phyloP scores from a whole-genome alignment of 2,329 filamentous ascomycete species.

The Thelonectria rubi region DNA sequence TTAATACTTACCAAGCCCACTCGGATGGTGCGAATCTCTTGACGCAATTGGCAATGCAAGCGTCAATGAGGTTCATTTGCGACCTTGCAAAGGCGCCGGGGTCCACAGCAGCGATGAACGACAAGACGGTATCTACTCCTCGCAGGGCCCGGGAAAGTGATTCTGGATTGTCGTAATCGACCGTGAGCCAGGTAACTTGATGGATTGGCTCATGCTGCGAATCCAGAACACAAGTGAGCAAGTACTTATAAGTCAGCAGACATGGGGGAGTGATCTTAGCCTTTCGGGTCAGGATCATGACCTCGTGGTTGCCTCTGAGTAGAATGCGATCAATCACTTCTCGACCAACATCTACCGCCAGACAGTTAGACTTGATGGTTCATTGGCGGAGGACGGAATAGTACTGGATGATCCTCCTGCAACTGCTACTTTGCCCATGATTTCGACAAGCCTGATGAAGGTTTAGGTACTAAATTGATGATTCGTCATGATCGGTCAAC shows the following conservation, averaged over 20 bases:
- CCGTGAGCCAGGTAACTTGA: neutral
- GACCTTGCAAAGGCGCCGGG: neutral
- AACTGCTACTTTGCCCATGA: slow-evolving; percentile 1
- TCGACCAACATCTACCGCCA: neutral
- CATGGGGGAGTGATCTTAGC: neutral
- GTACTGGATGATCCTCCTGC: slow-evolving; percentile 1
- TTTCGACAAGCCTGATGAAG: neutral
- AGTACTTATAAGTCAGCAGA: neutral
- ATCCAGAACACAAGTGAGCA: neutral
- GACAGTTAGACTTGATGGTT: neutral
- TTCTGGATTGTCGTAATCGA: neutral
- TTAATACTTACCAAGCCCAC: neutral
- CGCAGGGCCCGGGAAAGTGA: neutral
- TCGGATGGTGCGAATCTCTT: slow-evolving; percentile 2
- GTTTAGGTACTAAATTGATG: neutral
- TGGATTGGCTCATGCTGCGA: neutral
- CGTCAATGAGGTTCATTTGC: neutral
- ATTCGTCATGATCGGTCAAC: no score
- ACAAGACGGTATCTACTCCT: neutral
- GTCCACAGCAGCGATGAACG: neutral
- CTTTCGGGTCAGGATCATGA: neutral
- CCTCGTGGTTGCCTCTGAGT: neutral
- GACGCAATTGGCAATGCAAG: neutral
- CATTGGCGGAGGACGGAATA: neutral
- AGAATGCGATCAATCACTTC: slow-evolving; percentile 3